Evolutionary conservation across 495 filamentous ascomycete genomes (phyloP).

Genomic region (Lichenothelia convexa): DNA sequence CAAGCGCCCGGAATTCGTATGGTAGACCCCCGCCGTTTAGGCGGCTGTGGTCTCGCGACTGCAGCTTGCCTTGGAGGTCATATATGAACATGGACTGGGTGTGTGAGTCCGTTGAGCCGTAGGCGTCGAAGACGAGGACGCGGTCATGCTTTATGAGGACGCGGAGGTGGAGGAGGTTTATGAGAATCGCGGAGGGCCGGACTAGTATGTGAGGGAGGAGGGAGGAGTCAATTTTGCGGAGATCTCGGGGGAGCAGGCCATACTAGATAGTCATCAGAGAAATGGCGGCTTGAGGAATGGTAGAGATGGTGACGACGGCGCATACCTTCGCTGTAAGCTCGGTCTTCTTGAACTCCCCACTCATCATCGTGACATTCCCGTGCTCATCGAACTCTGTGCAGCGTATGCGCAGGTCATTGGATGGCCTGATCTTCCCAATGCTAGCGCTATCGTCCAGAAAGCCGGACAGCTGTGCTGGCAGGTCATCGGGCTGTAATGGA

Average conservation of each 20-base stretch:
- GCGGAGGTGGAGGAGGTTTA: conserved; percentile 84
- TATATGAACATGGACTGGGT: conserved; percentile 95
- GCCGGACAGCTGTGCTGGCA: conserved; percentile 28
- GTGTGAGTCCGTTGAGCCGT: conserved; percentile 85
- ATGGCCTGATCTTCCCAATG: conserved; percentile 47
- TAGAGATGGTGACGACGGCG: no score
- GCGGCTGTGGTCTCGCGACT: conserved; percentile 30
- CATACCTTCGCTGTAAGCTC: conserved; percentile 88
- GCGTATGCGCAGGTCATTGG: conserved; percentile 62
- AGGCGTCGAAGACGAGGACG: conserved; percentile 88
- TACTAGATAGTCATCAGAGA: conserved; percentile 48
- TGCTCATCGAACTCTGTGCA: conserved; percentile 91
- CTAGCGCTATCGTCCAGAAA: conserved; percentile 29
- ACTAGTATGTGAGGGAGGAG: conserved; percentile 93
- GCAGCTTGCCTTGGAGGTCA: conserved; percentile 52
- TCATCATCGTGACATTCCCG: conserved; percentile 86
- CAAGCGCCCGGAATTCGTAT: conserved; percentile 57
- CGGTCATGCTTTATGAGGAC: conserved; percentile 88
- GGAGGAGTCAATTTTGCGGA: conserved; percentile 96
- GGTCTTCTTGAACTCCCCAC: conserved; percentile 91
- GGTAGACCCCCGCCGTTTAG: conserved; percentile 32
- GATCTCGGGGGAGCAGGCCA: conserved; percentile 82
- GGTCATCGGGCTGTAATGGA: conserved; percentile 26
- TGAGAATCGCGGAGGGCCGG: conserved; percentile 79
- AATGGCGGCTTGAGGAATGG: no score